Evolutionary conservation across 2,329 filamentous ascomycete genomes (phyloP).

Genomic region (Trichophyton simii): DNA sequence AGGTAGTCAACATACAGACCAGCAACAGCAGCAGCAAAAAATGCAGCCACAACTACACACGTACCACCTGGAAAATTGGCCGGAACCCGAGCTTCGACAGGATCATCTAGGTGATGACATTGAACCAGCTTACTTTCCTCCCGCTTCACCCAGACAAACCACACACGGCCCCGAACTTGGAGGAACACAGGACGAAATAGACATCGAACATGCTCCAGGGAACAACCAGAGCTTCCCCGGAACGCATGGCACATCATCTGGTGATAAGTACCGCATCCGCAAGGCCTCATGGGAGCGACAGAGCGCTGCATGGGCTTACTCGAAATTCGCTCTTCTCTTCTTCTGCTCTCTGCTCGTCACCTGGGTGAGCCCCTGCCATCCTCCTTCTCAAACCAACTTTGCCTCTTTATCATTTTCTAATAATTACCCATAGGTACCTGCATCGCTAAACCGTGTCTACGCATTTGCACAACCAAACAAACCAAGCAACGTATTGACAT

Average conservation of each 20-base stretch:
- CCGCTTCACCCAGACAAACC: background rate
- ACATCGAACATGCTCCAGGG: background rate
- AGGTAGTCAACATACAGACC: background rate
- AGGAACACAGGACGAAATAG: background rate
- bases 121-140: background rate
- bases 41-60: background rate
- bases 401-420: background rate
- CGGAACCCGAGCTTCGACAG: background rate
- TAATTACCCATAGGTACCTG: conserved; percentile 34
- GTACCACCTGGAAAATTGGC: background rate
- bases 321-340: conserved; percentile 30
- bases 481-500: conserved; percentile 49
- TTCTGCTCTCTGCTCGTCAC: conserved; percentile 32
- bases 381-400: background rate
- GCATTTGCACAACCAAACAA: conserved; percentile 47
- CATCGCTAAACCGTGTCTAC: conserved; percentile 64
- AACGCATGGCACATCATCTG: background rate
- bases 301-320: conserved; percentile 29
- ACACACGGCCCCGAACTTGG: background rate
- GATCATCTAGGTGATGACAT: background rate
- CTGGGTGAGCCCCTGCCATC: conserved; percentile 21
- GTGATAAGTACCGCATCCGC: background rate
- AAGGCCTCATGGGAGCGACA: conserved; percentile 20
- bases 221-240: background rate
- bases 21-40: background rate